Base-by-base conservation (phyloP, 169 alveolate species). In the Babesia gibsoni region DNA sequence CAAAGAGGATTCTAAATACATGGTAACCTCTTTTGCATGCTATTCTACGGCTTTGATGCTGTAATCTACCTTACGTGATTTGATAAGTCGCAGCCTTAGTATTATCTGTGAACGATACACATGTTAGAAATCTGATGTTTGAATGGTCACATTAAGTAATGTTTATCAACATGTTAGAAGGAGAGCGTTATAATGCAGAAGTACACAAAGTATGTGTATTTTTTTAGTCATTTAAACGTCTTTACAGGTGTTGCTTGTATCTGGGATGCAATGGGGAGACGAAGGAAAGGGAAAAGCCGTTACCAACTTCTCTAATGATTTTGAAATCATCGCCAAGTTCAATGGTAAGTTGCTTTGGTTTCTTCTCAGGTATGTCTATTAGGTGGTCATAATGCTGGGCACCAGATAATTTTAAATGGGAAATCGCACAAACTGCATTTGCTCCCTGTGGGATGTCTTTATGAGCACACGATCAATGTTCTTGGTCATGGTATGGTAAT, bases 211-310 rank as follows among this genome's bases (percentile, higher is more conserved):
- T 65, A 9, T 4, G 49, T 49, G n/a, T 48, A n/a, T n/a, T n/a
- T 5, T n/a, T 23, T 16, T 45, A 5, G 0, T 5, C 1, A 6
- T 0, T 32, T 0, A 0, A 0, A 5, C 23, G 50, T 35, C 58
- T 29, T 70, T 56, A 29, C 65, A 88, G 81, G 90, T 84, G 4
- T 66, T 88, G 25, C 84, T 84, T 49, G 72, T 90, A 10, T 57
- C 94, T 22, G 99, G 99, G n/a, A 68, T 95, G 65, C 96, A 96
- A 73, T 96, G 98, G 98, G 99, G 99, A 30, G 99, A 96, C 83
- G 99, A 96, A 80, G 99, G 98, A 9, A 96, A 96, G 84, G 99
- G 99, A 12, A 96, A 96, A 78, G 91, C 95, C 4, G 97, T 95
- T n/a, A 97, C 94, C 66, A 86, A 90, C 14, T 82, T 95, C 33